Evolutionary conservation across 768 basidiomycete genomes (phyloP), one percentile per base, ranked within the genome.

Genomic region (Favolaschia claudopus): DNA sequence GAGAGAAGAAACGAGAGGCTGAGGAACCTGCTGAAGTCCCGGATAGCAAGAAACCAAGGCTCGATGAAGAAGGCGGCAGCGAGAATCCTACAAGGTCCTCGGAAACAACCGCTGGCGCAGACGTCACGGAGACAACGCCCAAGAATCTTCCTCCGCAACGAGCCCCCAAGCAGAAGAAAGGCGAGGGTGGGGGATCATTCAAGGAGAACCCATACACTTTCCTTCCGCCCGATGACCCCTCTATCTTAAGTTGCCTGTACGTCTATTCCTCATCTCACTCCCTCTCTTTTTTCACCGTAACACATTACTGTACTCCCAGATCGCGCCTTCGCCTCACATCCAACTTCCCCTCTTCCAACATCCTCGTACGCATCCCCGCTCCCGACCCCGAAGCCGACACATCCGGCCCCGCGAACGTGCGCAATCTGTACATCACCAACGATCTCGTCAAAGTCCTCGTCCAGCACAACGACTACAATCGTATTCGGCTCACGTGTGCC

Each of bases 151-250:
- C 24, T 62, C 61, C 55, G 50, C 27, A 53, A 69, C 55, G 50
- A 66, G 51, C 63, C 65, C 58, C 47, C 25, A 42, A 70, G 71
- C 40, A 56, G 48, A 47, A 68, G 44, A 48, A 65, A 55, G 48
- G 55, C 44, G 66, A 67, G 14, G 71, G 69, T 28, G 74, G 72
- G 55, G 73, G 78, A 15, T 73, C 74, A 13, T 95, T 91, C 81
- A 95, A 90, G 70, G 96, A 99, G 72, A 93, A 92, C 71, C 95
- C 96, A 1, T 97, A 91, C 71, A 93, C 91, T 0, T 95, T 90
- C 76, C 75, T 98, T 28, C 69, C 85, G 2, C 79, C 86, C 3
- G 78, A 87, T 56, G 89, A 97, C 68, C 87, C 87, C 6, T 82
- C 89, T 49, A 78, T 98, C 39, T 67, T 78, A 52, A 78, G 80